phyloP scores from a whole-genome alignment of 352 stramenopile species.

The Thalassiosira exigua region DNA sequence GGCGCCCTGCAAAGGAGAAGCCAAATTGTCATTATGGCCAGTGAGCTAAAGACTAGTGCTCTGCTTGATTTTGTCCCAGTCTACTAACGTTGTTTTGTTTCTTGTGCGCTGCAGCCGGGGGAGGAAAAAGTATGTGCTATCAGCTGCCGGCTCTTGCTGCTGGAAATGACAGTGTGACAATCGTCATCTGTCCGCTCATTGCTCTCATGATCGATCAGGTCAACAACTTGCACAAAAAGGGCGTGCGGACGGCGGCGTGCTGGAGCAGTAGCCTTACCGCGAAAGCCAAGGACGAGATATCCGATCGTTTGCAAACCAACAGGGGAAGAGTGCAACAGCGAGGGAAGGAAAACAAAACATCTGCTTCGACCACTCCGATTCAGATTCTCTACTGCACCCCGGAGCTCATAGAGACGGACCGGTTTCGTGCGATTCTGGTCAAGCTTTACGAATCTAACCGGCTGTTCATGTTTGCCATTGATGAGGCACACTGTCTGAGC shows the following conservation, averaged over 20 bases:
- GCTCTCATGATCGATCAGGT: slow-evolving; percentile 99
- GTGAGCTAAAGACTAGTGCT: no score
- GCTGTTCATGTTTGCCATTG: slow-evolving; percentile 96
- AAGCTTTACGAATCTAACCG: slow-evolving; percentile 83
- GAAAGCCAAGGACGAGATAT: slow-evolving; percentile 63
- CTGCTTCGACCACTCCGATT: slow-evolving; percentile 66
- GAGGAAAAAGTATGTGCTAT: slow-evolving; percentile 98
- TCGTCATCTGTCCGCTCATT: slow-evolving; percentile 98
- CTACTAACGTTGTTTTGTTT: no score
- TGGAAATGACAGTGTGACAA: slow-evolving; percentile 86
- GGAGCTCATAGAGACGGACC: slow-evolving; percentile 93
- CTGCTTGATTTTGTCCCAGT: no score
- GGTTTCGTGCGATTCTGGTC: slow-evolving; percentile 83
- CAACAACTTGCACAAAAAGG: slow-evolving; percentile 89
- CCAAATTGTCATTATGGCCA: slow-evolving; percentile 95
- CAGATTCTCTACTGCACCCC: slow-evolving; percentile 98
- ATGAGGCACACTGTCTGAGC: slow-evolving; percentile 97
- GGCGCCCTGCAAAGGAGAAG: slow-evolving; percentile 55
- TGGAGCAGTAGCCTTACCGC: slow-evolving; percentile 58
- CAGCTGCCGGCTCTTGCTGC: slow-evolving; percentile 84
- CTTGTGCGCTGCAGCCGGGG: no score
- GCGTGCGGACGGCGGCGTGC: slow-evolving; percentile 86
- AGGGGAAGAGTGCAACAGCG: slow-evolving; percentile 26
- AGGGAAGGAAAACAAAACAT: slow-evolving; percentile 20
- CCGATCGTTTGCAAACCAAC: slow-evolving; percentile 52